These are phyloP conservation scores for Phlebiopsis flavidoalba DNA, from an alignment of 768 basidiomycete species.

Conservation along the genomic window DNA sequence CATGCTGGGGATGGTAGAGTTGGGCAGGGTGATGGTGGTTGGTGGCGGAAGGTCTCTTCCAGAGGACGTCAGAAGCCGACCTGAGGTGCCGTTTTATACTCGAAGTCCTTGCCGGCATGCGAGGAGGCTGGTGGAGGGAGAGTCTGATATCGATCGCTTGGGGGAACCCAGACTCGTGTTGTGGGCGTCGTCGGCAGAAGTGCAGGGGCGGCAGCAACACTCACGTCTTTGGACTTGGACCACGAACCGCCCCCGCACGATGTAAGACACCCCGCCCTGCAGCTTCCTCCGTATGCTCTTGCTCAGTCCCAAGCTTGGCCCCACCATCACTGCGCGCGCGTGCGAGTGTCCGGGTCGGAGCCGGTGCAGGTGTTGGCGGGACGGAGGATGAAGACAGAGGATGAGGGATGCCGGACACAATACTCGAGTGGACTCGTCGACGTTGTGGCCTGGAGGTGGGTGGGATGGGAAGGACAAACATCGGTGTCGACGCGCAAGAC, in stretches of 20 bases:
- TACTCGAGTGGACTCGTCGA: constrained; percentile 10
- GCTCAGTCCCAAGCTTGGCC: constrained; percentile 3
- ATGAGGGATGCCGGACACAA: neutral
- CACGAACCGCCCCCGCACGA: neutral
- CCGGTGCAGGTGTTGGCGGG: neutral
- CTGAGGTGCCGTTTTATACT: constrained; percentile 2
- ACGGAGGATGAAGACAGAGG: neutral
- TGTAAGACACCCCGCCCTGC: neutral
- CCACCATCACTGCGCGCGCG: constrained; percentile 9
- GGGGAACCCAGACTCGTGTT: constrained; percentile 2
- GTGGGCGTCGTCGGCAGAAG: neutral
- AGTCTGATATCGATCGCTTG: constrained; percentile 3
- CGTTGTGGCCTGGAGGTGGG: neutral
- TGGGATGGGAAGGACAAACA: neutral
- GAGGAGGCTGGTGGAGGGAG: neutral
- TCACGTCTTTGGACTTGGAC: neutral
- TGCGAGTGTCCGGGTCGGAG: neutral
- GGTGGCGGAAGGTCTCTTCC: neutral
- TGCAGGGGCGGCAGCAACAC: neutral
- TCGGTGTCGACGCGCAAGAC: neutral
- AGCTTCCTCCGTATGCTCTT: constrained; percentile 8
- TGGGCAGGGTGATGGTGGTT: neutral
- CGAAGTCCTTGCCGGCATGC: neutral
- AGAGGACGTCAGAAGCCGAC: constrained; percentile 6
- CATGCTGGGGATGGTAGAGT: neutral